These are phyloP conservation scores for Malassezia sympodialis DNA, from an alignment of 1,284 basidiomycete genomes.

Conservation along the genomic window DNA sequence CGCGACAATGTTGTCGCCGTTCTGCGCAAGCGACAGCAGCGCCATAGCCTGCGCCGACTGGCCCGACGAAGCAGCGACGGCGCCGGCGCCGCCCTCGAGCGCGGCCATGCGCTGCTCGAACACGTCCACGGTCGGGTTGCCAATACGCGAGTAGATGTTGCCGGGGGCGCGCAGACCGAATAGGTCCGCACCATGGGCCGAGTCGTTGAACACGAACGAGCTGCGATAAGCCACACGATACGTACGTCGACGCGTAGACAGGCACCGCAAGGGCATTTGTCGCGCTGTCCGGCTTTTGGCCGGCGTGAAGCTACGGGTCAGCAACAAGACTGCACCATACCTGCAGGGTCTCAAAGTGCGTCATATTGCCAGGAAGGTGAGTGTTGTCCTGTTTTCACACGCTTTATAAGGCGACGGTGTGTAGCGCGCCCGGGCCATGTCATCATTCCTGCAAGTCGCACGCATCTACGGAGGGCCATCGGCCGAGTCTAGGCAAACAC, in stretches of 20 bases:
- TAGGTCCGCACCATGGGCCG: slow-evolving; percentile 64
- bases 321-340: not conserved
- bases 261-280: slow-evolving; percentile 70
- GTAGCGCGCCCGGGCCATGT: not conserved
- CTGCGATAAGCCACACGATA: slow-evolving; percentile 13
- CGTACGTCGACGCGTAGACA: slow-evolving; percentile 55
- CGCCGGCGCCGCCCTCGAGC: slow-evolving; percentile 69
- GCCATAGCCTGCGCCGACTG: slow-evolving; percentile 74
- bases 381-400: not conserved
- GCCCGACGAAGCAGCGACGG: slow-evolving; percentile 67
- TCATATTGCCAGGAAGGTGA: slow-evolving; percentile 13
- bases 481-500: slow-evolving; percentile 4
- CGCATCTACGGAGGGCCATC: not conserved
- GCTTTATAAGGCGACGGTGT: not conserved
- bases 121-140: slow-evolving; percentile 74
- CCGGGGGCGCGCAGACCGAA: slow-evolving; percentile 60
- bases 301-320: slow-evolving; percentile 62
- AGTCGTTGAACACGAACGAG: slow-evolving; percentile 47
- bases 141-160: slow-evolving; percentile 59
- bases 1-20: slow-evolving; percentile 73
- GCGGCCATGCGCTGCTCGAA: slow-evolving; percentile 76
- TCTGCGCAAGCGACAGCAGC: slow-evolving; percentile 55
- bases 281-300: slow-evolving; percentile 61
- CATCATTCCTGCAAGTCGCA: slow-evolving; percentile 1
- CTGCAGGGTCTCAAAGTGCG: slow-evolving; percentile 46